These are phyloP conservation scores for Schizothecium vesticola DNA, from an alignment of 495 filamentous ascomycete species.

Conservation along the genomic window DNA sequence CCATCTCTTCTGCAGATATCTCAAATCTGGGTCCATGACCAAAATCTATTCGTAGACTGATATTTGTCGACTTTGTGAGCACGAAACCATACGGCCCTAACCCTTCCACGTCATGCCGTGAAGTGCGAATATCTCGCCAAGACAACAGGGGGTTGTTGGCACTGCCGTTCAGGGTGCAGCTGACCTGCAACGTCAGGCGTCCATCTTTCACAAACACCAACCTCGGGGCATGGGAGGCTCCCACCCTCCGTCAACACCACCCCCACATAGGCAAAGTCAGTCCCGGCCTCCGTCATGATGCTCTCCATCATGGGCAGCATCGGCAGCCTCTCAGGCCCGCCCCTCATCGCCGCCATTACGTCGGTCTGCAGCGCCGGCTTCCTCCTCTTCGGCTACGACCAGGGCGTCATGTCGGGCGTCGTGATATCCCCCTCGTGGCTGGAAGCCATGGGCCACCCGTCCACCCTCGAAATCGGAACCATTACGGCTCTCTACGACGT, in stretches of 20 bases:
- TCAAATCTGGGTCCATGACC: too few relatives aligned
- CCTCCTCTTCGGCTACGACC: slow-evolving; percentile 40
- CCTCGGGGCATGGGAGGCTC: not conserved
- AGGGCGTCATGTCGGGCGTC: slow-evolving; percentile 46
- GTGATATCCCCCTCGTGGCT: slow-evolving; percentile 35
- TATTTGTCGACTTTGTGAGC: too few relatives aligned
- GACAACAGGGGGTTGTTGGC: not conserved
- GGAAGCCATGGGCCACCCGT: slow-evolving; percentile 34
- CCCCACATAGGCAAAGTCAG: not conserved
- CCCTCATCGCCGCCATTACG: slow-evolving; percentile 38
- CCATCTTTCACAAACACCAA: not conserved
- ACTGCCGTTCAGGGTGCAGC: not conserved
- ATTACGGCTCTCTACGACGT: slow-evolving; percentile 62
- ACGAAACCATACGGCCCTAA: not conserved
- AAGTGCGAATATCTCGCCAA: not conserved
- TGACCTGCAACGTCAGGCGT: not conserved
- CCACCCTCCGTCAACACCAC: not conserved
- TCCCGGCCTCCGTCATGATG: not conserved
- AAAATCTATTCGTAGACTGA: too few relatives aligned
- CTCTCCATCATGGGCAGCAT: not conserved
- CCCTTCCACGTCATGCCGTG: not conserved
- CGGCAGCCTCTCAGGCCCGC: not conserved
- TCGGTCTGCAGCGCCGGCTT: slow-evolving; percentile 51
- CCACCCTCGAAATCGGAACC: slow-evolving; percentile 46
- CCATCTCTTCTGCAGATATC: too few relatives aligned